A percentile compares a stretch with the other conserved stretches of the same genome.
These are phyloP conservation scores for Dimargaris verticillata DNA, from an alignment of 192 early-diverging fungal species.

Conservation along the genomic window DNA sequence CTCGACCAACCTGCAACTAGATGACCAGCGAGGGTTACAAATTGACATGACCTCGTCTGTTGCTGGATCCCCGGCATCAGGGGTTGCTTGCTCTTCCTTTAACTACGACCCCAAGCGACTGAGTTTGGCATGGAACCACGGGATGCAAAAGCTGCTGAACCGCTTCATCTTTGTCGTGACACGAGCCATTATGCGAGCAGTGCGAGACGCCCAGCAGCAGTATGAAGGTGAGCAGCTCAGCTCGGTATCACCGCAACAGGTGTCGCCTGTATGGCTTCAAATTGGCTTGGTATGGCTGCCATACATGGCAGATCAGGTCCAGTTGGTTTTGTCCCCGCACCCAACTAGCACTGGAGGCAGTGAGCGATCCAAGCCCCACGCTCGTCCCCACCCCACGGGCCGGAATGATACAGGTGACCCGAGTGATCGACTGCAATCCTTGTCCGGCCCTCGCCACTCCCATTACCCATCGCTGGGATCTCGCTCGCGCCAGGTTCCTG, in stretches of 20 bases:
- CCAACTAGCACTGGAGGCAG: no score
- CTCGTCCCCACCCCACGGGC: neutral
- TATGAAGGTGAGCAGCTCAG: neutral
- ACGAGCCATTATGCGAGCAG: neutral
- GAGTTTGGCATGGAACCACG: constrained; percentile 7
- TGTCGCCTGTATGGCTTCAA: neutral
- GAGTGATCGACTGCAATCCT: no score
- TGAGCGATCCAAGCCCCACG: no score
- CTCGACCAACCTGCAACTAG: neutral
- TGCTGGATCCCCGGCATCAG: neutral
- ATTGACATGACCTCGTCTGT: neutral
- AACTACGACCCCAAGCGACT: constrained; percentile 9
- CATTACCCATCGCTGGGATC: no score
- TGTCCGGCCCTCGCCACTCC: no score
- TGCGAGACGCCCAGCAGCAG: neutral
- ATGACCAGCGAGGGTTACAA: neutral
- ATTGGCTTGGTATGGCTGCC: neutral
- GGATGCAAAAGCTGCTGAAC: neutral
- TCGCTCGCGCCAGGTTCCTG: no score
- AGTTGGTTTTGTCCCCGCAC: neutral
- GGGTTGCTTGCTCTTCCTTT: neutral
- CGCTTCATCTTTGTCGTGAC: neutral
- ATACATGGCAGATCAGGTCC: neutral
- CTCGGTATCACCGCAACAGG: neutral
- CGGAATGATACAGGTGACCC: no score